Conservation (phyloP, 2,329 filamentous ascomycete species). For the Colletotrichum acutatum region DNA sequence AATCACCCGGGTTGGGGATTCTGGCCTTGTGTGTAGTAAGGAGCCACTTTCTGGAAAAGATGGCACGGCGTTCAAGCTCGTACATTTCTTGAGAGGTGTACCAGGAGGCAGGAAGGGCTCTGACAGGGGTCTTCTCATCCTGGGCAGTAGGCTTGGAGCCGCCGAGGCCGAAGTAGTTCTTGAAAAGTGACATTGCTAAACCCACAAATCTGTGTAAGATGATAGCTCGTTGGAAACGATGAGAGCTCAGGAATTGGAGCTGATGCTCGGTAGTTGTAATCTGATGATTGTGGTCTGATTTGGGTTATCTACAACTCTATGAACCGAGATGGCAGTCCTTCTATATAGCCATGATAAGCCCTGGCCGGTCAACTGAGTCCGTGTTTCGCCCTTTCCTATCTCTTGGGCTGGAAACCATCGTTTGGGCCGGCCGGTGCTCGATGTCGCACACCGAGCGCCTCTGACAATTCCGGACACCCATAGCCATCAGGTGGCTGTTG, state of each 20-base stretch:
- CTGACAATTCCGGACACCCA: not conserved
- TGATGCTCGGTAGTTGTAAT: constrained; percentile 2
- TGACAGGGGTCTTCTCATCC: constrained; percentile 42
- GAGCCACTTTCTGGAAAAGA: constrained; percentile 68
- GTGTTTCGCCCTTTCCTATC: constrained; percentile 7
- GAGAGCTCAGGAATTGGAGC: not conserved
- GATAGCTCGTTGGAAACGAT: not conserved
- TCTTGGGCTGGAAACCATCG: constrained; percentile 10
- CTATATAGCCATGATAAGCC: constrained; percentile 34
- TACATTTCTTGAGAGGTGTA: constrained; percentile 65
- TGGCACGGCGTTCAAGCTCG: constrained; percentile 65
- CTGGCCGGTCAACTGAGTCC: constrained; percentile 8
- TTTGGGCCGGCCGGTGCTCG: constrained; percentile 3
- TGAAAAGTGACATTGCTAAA: constrained; percentile 37
- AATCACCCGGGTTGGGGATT: constrained; percentile 64
- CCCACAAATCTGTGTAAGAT: not conserved
- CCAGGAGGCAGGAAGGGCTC: constrained; percentile 61
- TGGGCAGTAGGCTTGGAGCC: constrained; percentile 34
- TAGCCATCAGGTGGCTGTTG: constrained; percentile 19
- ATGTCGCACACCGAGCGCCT: constrained; percentile 16
- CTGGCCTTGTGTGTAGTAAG: constrained; percentile 64
- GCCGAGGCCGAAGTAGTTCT: constrained; percentile 50
- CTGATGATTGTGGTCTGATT: not conserved
- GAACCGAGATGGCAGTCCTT: constrained; percentile 23
- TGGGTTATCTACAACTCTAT: not conserved